These are phyloP conservation scores for Boletus reticulatus DNA, from an alignment of 768 basidiomycete genomes.

Conservation along the genomic window DNA sequence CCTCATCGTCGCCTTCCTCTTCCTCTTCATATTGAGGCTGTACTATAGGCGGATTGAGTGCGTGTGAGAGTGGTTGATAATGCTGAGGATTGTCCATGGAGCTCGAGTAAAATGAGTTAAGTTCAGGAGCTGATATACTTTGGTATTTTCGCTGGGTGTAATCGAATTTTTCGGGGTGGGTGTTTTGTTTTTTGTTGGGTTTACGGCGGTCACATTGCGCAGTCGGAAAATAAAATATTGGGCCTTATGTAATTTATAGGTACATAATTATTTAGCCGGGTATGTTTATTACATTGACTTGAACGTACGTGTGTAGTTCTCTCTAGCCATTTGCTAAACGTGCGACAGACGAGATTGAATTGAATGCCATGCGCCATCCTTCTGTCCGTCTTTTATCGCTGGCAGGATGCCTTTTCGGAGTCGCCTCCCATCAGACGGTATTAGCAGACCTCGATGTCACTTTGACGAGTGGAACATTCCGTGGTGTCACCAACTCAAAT, in stretches of 20 bases:
- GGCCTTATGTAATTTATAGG: slow-evolving; percentile 20
- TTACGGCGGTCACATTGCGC: slow-evolving; percentile 24
- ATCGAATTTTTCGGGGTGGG: slow-evolving; percentile 30
- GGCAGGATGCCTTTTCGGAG: not conserved
- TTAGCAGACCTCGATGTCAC: slow-evolving; percentile 30
- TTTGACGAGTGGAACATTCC: slow-evolving; percentile 45
- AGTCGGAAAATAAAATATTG: slow-evolving; percentile 27
- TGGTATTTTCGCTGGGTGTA: slow-evolving; percentile 29
- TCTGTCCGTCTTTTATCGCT: not conserved
- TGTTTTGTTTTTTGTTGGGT: slow-evolving; percentile 27
- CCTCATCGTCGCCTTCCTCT: slow-evolving; percentile 74
- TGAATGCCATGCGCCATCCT: not conserved
- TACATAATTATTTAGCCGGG: not conserved
- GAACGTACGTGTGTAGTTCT: too few species aligned
- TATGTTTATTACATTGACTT: too few species aligned
- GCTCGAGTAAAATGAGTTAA: slow-evolving; percentile 18
- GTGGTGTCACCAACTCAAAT: slow-evolving; percentile 40
- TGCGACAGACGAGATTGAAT: too few species aligned
- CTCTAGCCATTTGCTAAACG: too few species aligned
- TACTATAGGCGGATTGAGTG: slow-evolving; percentile 55
- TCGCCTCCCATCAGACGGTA: not conserved
- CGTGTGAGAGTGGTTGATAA: slow-evolving; percentile 79
- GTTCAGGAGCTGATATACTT: slow-evolving; percentile 23
- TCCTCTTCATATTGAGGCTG: slow-evolving; percentile 46
- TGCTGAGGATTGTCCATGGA: slow-evolving; percentile 70